Base-by-base conservation (phyloP, 139 green algal species). In the Coelastrella sp. region DNA sequence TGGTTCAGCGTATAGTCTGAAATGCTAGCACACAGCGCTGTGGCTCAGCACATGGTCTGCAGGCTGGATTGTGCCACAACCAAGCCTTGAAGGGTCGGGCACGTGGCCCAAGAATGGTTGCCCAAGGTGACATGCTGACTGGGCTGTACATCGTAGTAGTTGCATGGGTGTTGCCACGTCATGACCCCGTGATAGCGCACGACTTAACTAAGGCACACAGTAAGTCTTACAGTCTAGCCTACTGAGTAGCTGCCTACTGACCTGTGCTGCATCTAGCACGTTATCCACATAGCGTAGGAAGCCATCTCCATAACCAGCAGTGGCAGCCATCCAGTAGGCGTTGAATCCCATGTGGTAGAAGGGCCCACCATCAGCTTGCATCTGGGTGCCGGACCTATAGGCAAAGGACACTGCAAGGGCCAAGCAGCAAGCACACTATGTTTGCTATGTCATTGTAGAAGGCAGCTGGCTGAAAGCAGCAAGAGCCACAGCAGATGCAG, bases 221-320 rank as follows among this genome's bases (percentile, higher is more conserved):
- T 0, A 13, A 47, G 32, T 47, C 32, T 47, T 71, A 10, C 61
- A 71, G 8, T 19, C 61, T 71, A 13, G 61, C 20, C 14, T 54
- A 19, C 73, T 8, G 3, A 71, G 64, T 13, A 71, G 61, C 61
- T 71, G 61, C 32, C 32, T 47, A 20, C 61, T 22, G 32, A 88
- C 83, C 65, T 80, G 64, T 71, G 83, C 83, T 71, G 65, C 66
- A 20, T 79, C 83, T 11, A 88, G 65, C 17, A 80, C 66, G 4
- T 74, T 23, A 17, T 78, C 66, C 6, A 88, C 66, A 58, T 56
- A 16, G 6, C 19, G 23, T 54, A 56, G 32, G 32, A 47, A 47
- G 32, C 32, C 22, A 19, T 19, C 10, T 57, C 74, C 22, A 58
- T 57, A 80, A 17, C 19, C 22, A 80, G 74, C 74, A n/a, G n/a